Percentiles rank a stretch among this genome's conserved stretches.
phyloP scores from a whole-genome alignment of 2,329 filamentous ascomycete species.

The Trichophaea hybrida region DNA sequence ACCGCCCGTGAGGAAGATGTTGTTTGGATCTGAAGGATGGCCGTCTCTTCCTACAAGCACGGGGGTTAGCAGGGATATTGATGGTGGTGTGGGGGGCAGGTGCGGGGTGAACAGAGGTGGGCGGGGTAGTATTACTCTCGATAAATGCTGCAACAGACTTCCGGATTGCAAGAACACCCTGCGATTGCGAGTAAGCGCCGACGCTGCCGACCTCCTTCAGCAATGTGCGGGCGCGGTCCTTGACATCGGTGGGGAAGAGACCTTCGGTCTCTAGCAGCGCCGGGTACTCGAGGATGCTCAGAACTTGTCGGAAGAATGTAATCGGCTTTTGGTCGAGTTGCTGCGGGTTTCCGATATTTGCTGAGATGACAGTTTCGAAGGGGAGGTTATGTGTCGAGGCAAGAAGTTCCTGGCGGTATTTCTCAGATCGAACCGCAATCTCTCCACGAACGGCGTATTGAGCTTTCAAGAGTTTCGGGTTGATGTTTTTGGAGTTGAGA shows the following conservation, averaged over 20 bases:
- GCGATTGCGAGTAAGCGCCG: constrained; percentile 90
- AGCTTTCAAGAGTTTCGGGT: constrained; percentile 70
- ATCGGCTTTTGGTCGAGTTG: constrained; percentile 98
- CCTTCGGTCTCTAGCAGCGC: constrained; percentile 60
- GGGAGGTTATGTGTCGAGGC: constrained; percentile 49
- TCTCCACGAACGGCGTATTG: constrained; percentile 96
- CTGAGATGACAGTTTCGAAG: constrained; percentile 82
- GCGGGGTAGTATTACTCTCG: constrained; percentile 43
- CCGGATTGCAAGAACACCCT: constrained; percentile 72
- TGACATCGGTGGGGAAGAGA: constrained; percentile 69
- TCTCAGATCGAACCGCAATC: constrained; percentile 82
- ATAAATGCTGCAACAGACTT: constrained; percentile 87
- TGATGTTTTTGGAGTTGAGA: constrained; percentile 77
- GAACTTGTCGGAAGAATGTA: constrained; percentile 95
- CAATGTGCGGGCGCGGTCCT: constrained; percentile 68
- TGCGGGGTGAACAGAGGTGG: constrained; percentile 16
- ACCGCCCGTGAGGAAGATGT: constrained; percentile 82
- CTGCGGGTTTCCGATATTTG: constrained; percentile 98
- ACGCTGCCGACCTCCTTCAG: constrained; percentile 77
- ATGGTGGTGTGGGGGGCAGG: not conserved
- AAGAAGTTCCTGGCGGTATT: constrained; percentile 46
- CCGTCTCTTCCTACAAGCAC: constrained; percentile 59
- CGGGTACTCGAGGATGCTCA: constrained; percentile 86
- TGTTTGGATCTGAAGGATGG: constrained; percentile 61
- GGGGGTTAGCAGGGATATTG: constrained; percentile 1